These are phyloP conservation scores for Rhodotorula sp. DNA, from an alignment of 1,284 basidiomycete genomes.

Conservation along the genomic window DNA sequence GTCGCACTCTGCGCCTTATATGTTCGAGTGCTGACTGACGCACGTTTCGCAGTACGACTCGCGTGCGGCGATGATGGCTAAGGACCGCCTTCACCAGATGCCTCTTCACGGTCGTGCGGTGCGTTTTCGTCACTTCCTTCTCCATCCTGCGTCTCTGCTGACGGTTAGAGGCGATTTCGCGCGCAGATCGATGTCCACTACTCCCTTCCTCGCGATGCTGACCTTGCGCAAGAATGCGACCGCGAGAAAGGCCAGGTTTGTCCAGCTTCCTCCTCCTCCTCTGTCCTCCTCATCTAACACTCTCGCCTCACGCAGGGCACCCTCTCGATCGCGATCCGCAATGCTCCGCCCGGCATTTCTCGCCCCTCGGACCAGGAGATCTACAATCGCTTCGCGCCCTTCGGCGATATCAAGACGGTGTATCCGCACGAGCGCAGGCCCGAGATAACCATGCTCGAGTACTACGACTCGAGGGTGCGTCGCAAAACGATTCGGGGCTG, in stretches of 20 bases:
- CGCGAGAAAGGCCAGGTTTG: conserved; percentile 82
- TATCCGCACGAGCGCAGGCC: conserved; percentile 50
- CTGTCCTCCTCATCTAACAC: conserved; percentile 2
- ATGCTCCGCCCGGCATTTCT: conserved; percentile 59
- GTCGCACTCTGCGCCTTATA: not conserved
- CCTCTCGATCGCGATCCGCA: conserved; percentile 65
- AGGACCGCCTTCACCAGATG: conserved; percentile 79
- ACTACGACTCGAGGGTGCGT: conserved; percentile 76
- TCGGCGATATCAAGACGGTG: conserved; percentile 84
- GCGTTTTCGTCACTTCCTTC: not conserved
- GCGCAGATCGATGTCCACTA: conserved; percentile 94
- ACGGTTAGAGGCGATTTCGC: conserved; percentile 3
- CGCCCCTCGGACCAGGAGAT: conserved; percentile 78
- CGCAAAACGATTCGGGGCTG: not conserved
- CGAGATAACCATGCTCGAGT: conserved; percentile 76
- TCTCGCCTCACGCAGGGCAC: conserved; percentile 69
- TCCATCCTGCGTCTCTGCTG: too few species aligned
- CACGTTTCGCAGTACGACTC: conserved; percentile 68
- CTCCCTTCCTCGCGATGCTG: conserved; percentile 79
- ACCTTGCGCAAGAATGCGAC: conserved; percentile 66
- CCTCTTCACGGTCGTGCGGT: conserved; percentile 68
- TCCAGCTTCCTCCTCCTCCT: conserved; percentile 5
- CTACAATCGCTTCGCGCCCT: conserved; percentile 74
- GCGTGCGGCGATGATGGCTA: conserved; percentile 82
- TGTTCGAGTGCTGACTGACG: not conserved